These are phyloP conservation scores for Tetracladium marchalianum DNA, from an alignment of 495 filamentous ascomycete species.

Conservation along the genomic window DNA sequence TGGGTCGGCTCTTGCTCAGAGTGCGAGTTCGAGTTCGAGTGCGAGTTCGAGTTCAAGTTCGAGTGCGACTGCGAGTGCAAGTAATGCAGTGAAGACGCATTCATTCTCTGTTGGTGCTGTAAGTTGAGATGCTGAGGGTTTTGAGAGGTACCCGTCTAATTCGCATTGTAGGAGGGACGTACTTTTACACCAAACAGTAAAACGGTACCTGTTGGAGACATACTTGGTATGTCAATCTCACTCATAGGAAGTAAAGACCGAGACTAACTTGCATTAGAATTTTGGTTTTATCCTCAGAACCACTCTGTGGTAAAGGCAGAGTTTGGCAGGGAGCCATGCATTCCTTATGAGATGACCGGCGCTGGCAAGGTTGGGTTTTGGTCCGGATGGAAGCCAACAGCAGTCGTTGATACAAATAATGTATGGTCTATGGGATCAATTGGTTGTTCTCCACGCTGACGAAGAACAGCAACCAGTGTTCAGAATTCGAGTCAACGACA, in stretches of 20 bases:
- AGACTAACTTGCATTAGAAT: constrained; percentile 24
- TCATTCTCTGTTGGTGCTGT: constrained; percentile 1
- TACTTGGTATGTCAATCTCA: constrained; percentile 3
- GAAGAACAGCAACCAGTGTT: constrained; percentile 34
- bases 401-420: constrained; percentile 25
- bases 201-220: constrained; percentile 11
- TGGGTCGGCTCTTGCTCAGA: too few relatives aligned
- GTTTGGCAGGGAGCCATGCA: constrained; percentile 41
- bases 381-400: constrained; percentile 27
- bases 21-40: not conserved
- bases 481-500: constrained; percentile 43
- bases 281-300: constrained; percentile 48
- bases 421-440: constrained; percentile 16
- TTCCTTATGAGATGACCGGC: constrained; percentile 43
- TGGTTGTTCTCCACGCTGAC: not conserved
- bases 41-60: not conserved
- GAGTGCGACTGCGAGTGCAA: not conserved
- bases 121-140: not conserved
- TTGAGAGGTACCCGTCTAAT: not conserved
- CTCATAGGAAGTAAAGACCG: not conserved
- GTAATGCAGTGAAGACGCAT: not conserved
- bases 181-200: constrained; percentile 6
- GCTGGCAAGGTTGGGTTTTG: constrained; percentile 34
- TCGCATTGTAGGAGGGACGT: constrained; percentile 6
- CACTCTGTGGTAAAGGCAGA: constrained; percentile 48